Conservation (phyloP, 805 yeast species). For the Saturnispora dispora region DNA sequence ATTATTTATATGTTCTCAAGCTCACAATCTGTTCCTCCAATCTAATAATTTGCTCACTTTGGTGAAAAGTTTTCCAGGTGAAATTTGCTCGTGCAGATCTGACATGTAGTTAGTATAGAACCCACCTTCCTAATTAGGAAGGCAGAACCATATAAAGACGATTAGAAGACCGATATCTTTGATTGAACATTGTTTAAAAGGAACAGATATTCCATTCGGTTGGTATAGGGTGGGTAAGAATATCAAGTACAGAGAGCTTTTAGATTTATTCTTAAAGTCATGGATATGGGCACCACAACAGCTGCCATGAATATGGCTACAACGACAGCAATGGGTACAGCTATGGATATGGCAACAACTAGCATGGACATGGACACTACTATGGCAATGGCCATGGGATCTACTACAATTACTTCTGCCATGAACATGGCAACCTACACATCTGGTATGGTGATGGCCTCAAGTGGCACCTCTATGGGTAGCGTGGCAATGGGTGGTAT, state of each 20-base stretch:
- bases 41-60: constrained; percentile 6
- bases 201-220: not conserved
- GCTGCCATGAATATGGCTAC: not conserved
- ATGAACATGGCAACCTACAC: constrained; percentile 2
- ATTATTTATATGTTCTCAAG: not conserved
- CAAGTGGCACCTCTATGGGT: not conserved
- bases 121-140: not conserved
- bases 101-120: not conserved
- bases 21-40: not conserved
- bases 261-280: not conserved
- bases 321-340: not conserved
- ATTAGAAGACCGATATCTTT: not conserved
- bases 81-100: constrained; percentile 3
- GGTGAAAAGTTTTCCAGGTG: not conserved
- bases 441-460: constrained; percentile 6
- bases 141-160: not conserved
- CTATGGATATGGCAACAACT: constrained; percentile 1
- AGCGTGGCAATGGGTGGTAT: not conserved
- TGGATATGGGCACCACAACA: constrained; percentile 2
- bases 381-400: constrained; percentile 3
- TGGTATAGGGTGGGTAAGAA: not conserved
- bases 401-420: not conserved
- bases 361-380: constrained; percentile 6
- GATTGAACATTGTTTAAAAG: not conserved
- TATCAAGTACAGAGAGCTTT: not conserved